Conservation (phyloP, 2,329 filamentous ascomycete species). For the Ploettnerulaceae sp. region DNA sequence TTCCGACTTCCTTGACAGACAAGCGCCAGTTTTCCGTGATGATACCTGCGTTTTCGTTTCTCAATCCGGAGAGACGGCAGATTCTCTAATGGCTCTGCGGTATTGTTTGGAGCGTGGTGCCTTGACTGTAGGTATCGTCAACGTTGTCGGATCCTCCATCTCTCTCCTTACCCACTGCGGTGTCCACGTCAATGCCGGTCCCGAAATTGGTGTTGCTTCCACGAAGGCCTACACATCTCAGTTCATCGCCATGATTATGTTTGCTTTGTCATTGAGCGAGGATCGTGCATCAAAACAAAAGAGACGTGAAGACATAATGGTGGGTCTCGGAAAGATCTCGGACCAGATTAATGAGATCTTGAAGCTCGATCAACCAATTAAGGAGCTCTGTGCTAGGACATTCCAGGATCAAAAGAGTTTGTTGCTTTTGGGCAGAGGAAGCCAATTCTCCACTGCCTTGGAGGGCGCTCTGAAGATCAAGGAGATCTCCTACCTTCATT, state of each 20-base stretch:
- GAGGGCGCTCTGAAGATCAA: constrained; percentile 99
- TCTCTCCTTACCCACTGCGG: constrained; percentile 98
- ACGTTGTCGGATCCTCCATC: constrained; percentile 97
- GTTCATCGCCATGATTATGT: constrained; percentile 99
- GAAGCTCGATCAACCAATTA: constrained; percentile 88
- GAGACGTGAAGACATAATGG: constrained; percentile 92
- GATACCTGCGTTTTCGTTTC: constrained; percentile 99
- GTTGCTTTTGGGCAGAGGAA: constrained; percentile 86
- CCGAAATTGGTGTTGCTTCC: constrained; percentile 97
- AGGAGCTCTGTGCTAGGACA: constrained; percentile 83
- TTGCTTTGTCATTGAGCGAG: constrained; percentile 91
- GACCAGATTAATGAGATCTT: constrained; percentile 89
- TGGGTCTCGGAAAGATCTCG: constrained; percentile 81
- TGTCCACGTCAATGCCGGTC: constrained; percentile 98
- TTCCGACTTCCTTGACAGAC: constrained; percentile 94
- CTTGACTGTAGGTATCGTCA: constrained; percentile 95
- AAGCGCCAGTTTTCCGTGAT: constrained; percentile 97
- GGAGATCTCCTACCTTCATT: constrained; percentile 99
- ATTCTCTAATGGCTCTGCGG: constrained; percentile 92
- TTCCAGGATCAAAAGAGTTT: constrained; percentile 98
- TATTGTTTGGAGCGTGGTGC: constrained; percentile 98
- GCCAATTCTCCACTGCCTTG: constrained; percentile 93
- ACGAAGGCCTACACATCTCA: constrained; percentile 99
- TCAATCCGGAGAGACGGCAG: constrained; percentile 96
- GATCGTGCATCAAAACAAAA: constrained; percentile 92